Evolutionary conservation across 2,329 filamentous ascomycete genomes (phyloP).

Genomic region (Sarocladiaceae sp.): DNA sequence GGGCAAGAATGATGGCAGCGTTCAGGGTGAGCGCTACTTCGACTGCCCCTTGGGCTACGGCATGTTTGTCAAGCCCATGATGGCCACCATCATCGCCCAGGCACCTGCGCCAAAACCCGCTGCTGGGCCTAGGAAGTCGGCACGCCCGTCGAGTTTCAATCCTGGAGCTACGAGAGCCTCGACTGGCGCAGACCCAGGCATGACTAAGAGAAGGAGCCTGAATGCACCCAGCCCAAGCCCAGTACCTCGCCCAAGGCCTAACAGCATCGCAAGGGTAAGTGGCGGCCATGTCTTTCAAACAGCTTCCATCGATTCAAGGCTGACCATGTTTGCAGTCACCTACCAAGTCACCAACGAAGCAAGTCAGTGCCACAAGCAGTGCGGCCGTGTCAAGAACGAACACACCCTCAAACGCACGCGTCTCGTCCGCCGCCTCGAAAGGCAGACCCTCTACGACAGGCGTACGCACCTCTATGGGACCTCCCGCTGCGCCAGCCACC

Average conservation of each 20-base stretch:
- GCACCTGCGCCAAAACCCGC: conserved; percentile 34
- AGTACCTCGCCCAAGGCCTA: conserved; percentile 52
- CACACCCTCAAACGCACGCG: conserved; percentile 56
- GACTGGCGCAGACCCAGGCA: conserved; percentile 45
- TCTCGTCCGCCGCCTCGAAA: conserved; percentile 41
- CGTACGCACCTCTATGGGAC: conserved; percentile 63
- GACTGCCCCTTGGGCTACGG: conserved; percentile 70
- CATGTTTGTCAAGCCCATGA: conserved; percentile 80
- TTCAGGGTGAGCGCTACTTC: conserved; percentile 85
- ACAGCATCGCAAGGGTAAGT: conserved; percentile 54
- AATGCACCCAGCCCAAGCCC: conserved; percentile 72
- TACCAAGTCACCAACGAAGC: conserved; percentile 76
- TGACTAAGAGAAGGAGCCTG: conserved; percentile 62
- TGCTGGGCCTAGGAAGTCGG: conserved; percentile 31
- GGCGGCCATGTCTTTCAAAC: not conserved
- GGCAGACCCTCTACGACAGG: conserved; percentile 52
- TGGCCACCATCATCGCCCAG: conserved; percentile 57
- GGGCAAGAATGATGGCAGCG: conserved; percentile 92
- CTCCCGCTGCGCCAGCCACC: conserved; percentile 48
- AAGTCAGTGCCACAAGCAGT: conserved; percentile 54
- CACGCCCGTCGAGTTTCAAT: conserved; percentile 47
- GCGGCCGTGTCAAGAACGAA: conserved; percentile 57
- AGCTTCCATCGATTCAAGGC: too few relatives aligned
- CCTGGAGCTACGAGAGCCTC: conserved; percentile 33
- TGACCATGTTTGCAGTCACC: too few relatives aligned